Base-by-base conservation (phyloP, 2,329 filamentous ascomycete genomes). In the Alternaria triticimaculans region DNA sequence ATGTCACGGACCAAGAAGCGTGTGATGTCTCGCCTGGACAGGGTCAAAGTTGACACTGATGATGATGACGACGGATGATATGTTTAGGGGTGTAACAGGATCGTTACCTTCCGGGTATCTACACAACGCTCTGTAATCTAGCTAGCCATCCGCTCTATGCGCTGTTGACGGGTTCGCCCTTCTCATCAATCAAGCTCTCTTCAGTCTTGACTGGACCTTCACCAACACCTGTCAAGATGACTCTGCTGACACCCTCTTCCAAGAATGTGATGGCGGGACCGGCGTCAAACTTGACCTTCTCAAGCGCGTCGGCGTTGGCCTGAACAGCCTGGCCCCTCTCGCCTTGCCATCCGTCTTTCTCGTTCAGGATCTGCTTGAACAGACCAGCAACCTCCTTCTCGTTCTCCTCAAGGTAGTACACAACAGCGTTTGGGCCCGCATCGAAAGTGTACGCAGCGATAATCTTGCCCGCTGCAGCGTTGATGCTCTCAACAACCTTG, bases 391-490 rank as follows among this genome's bases (percentile, higher is more conserved):
- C 90, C 4, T 86, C 81, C 45, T 87, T 86, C 66, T 89, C 87
- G 71, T 97, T 88, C 84, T 94, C 86, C 77, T 94, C 92, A 44
- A 94, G 87, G 78, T 97, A 98, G 85, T 99, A 99, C 55, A 99
- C 89, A 55, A 99, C 96, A 44, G 94, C 94, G 82, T 99, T 99
- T 58, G 96, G 96, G 56, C 96, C 96, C 0, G 96, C 96, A 78
- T 99, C 96, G 76, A 98, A 99, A 0, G 96, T 99, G 81, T 99
- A 99, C 4, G 96, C 96, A 4, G 93, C 94, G 18, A 98, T 87
- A 0, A 88, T 90, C 82, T 89, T 90, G 58, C 93, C 94, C 5
- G 92, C 93, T 23, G 87, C 86, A 58, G 86, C 86, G 78, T 99
- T 99, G 83, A 98, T 92, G 71, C 90, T 87, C 83, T 99, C 94